Percentiles rank a stretch among this genome's conserved stretches.
Conservation (phyloP, 1,139 yeast genomes). For the Schizosaccharomyces versatilis region DNA sequence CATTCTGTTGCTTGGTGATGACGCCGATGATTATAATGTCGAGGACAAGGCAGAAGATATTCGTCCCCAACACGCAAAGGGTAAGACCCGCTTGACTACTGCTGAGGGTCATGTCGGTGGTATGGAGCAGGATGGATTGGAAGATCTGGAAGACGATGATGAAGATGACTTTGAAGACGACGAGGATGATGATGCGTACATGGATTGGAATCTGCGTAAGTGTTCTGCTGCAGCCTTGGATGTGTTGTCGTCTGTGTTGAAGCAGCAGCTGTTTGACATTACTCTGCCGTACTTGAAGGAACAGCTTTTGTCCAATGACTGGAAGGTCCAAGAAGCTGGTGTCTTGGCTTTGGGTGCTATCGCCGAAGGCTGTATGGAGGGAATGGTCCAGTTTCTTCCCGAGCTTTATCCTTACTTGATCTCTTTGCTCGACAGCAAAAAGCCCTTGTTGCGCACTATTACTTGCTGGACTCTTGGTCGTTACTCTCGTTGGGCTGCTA, state of each 20-base stretch:
- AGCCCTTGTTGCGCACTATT: slow-evolving; percentile 76
- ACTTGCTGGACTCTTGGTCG: slow-evolving; percentile 90
- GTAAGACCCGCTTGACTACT: slow-evolving; percentile 32
- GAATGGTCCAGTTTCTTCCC: slow-evolving; percentile 49
- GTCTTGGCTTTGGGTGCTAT: slow-evolving; percentile 89
- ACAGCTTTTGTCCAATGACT: slow-evolving; percentile 41
- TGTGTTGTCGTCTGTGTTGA: slow-evolving; percentile 44
- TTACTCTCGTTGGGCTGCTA: slow-evolving; percentile 52
- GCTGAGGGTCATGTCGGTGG: slow-evolving; percentile 9
- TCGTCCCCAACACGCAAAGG: slow-evolving; percentile 49
- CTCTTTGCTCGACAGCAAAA: slow-evolving; percentile 48
- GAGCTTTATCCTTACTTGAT: slow-evolving; percentile 66
- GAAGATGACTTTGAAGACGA: slow-evolving; percentile 42
- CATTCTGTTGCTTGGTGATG: slow-evolving; percentile 38
- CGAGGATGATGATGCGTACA: slow-evolving; percentile 37
- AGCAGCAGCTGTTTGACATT: slow-evolving; percentile 42
- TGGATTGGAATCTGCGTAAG: slow-evolving; percentile 78
- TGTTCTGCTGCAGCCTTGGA: slow-evolving; percentile 89
- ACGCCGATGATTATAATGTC: slow-evolving; percentile 37
- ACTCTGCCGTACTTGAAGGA: slow-evolving; percentile 59
- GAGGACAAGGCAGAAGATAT: slow-evolving; percentile 79
- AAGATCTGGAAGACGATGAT: slow-evolving; percentile 28
- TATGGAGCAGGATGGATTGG: slow-evolving; percentile 16
- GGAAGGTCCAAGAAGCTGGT: slow-evolving; percentile 86
- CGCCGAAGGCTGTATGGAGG: slow-evolving; percentile 62